Evolutionary conservation across 164 flowering plant genomes (phyloP).

Genomic region (Magnolia kwangsiensis): DNA sequence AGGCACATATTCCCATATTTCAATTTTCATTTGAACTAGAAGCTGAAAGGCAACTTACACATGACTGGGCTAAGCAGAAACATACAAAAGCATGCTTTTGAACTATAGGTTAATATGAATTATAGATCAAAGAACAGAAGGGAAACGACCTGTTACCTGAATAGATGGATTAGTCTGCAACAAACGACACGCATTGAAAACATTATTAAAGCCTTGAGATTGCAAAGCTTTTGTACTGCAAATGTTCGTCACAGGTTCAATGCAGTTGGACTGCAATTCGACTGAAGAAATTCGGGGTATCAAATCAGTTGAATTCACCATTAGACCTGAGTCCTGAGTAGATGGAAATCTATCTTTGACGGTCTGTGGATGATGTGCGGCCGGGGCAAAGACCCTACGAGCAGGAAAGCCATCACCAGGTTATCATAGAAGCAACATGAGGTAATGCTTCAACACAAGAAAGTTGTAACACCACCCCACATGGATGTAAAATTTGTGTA

Average conservation of each 20-base stretch:
- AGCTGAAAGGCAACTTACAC: neutral
- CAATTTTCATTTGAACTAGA: neutral
- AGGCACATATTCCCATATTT: neutral
- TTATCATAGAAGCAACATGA: neutral
- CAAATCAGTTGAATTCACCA: conserved; percentile 11
- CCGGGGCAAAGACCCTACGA: conserved; percentile 35
- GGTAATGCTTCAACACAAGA: neutral
- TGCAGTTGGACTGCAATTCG: conserved; percentile 53
- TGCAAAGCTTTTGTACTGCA: conserved; percentile 27
- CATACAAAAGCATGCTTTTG: neutral
- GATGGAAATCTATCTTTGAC: conserved; percentile 20
- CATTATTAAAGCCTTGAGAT: conserved; percentile 34
- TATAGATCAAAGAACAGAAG: neutral
- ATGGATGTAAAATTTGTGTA: neutral
- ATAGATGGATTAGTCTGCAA: conserved; percentile 62
- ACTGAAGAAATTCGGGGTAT: conserved; percentile 20
- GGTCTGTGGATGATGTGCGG: conserved; percentile 11
- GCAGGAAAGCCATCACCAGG: neutral
- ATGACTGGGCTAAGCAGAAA: neutral
- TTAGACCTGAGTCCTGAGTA: conserved; percentile 19
- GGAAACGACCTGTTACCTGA: conserved; percentile 40
- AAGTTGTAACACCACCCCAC: neutral
- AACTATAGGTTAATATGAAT: neutral
- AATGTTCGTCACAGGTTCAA: conserved; percentile 49
- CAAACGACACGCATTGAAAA: conserved; percentile 58